Evolutionary conservation across 306 rosid genomes (phyloP).

Genomic region (Prunus davidiana): DNA sequence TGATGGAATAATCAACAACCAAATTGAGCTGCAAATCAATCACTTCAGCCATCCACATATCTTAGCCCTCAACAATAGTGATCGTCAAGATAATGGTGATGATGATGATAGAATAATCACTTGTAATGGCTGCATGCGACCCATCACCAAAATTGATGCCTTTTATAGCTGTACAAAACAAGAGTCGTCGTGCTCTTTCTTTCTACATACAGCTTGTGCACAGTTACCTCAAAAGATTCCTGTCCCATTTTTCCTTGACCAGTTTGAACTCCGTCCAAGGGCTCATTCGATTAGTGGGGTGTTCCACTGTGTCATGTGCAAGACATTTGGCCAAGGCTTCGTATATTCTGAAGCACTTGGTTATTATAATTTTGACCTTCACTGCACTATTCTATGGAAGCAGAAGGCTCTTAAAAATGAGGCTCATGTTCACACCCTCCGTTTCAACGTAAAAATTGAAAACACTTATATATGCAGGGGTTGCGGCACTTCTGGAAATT

Average conservation of each 20-base stretch:
- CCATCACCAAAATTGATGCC: background rate
- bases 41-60: background rate
- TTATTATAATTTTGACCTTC: background rate
- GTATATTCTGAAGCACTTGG: too few relatives aligned
- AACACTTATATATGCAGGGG: background rate
- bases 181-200: background rate
- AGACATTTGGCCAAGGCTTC: background rate
- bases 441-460: rapidly evolving
- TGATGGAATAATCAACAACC: background rate
- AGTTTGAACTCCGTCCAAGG: background rate
- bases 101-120: background rate
- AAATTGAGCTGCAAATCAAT: background rate
- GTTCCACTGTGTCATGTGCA: background rate
- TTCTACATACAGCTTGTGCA: background rate
- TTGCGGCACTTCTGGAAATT: background rate
- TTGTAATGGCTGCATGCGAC: background rate
- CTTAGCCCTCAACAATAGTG: background rate
- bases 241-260: background rate
- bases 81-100: background rate
- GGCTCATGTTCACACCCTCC: background rate
- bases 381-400: background rate
- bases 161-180: background rate
- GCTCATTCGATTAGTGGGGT: background rate
- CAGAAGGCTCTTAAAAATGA: background rate
- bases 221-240: background rate